These are phyloP conservation scores for Endotrypanum monterogeii DNA, from an alignment of 208 protist genomes.

Conservation along the genomic window DNA sequence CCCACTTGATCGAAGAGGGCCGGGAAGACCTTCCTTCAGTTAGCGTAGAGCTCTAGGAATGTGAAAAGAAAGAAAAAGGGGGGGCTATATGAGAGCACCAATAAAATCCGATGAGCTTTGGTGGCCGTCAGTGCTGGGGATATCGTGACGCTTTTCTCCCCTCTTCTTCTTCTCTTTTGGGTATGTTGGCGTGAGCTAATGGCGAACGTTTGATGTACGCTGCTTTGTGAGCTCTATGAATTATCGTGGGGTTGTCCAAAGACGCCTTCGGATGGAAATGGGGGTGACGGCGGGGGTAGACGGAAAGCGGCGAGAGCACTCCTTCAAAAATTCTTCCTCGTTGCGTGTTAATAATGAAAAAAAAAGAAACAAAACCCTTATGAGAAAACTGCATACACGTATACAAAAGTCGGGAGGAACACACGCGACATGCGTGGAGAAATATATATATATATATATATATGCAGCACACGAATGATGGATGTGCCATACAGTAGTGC, in stretches of 20 bases:
- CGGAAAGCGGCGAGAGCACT: no score
- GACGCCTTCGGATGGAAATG: no score
- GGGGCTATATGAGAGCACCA: not conserved
- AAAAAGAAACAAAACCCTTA: slow-evolving; percentile 4
- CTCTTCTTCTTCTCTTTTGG: not conserved
- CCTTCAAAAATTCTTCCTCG: no score
- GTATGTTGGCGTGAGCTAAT: not conserved
- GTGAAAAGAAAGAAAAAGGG: not conserved
- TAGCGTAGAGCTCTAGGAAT: not conserved
- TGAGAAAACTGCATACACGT: not conserved
- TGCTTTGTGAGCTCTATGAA: not conserved
- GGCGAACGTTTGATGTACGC: not conserved
- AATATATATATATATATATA: not conserved
- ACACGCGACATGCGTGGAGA: not conserved
- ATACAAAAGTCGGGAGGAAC: not conserved
- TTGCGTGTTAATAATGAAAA: no score
- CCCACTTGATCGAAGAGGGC: not conserved
- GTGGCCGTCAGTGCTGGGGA: not conserved
- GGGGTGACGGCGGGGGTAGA: no score
- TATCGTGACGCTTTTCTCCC: not conserved
- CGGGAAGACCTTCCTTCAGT: not conserved
- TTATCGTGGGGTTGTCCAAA: not conserved
- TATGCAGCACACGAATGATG: not conserved
- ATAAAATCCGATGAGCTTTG: not conserved
- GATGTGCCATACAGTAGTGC: not conserved